phyloP scores from a whole-genome alignment of 129 eudicot genomes.

The Calendula officinalis region DNA sequence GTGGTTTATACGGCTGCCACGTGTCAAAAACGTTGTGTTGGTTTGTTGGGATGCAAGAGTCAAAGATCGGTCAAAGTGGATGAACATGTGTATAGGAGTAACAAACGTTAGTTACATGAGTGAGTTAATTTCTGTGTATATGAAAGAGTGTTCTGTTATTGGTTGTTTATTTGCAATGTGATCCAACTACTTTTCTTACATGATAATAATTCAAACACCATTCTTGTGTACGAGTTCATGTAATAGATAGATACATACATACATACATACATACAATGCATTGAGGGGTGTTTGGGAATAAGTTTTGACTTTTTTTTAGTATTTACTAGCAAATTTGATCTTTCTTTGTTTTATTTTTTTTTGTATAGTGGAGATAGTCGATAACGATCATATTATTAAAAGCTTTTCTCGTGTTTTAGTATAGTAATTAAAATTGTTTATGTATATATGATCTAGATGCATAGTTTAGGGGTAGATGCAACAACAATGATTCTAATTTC shows the following conservation, averaged over 20 bases:
- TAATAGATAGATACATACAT: slow-evolving; percentile 4
- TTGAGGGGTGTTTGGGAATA: too few species aligned
- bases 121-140: slow-evolving; percentile 9
- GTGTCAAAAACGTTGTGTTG: slow-evolving; percentile 15
- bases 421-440: too few species aligned
- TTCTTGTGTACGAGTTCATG: slow-evolving; percentile 17
- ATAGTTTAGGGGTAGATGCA: too few species aligned
- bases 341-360: too few species aligned
- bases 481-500: too few species aligned
- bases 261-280: not conserved
- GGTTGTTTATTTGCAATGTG: slow-evolving; percentile 3
- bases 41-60: slow-evolving; percentile 47
- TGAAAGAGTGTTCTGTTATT: slow-evolving; percentile 20
- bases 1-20: slow-evolving; percentile 2
- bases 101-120: slow-evolving; percentile 23
- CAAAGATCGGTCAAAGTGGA: slow-evolving; percentile 44
- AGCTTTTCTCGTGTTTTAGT: too few species aligned
- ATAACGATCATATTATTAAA: too few species aligned
- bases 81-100: slow-evolving; percentile 27
- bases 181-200: slow-evolving; percentile 6
- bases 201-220: slow-evolving; percentile 10
- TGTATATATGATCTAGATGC: too few species aligned
- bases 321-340: too few species aligned
- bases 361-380: too few species aligned
- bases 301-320: too few species aligned